Evolutionary conservation across 768 basidiomycete genomes (phyloP).

Genomic region (Lentinula detonsa): DNA sequence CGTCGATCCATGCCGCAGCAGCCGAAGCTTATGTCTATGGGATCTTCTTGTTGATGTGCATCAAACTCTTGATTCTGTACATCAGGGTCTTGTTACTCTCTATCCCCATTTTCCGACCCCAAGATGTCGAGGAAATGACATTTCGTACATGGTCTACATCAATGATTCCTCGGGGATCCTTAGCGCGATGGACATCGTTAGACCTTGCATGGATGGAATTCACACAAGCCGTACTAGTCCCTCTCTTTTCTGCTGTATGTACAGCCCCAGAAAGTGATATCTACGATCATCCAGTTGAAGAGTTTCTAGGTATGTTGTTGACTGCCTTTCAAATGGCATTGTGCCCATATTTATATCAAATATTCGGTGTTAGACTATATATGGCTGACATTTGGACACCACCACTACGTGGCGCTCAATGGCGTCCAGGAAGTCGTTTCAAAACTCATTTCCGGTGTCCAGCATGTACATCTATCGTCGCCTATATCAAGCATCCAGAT

Average conservation of each 20-base stretch:
- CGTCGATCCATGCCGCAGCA: slow-evolving; percentile 10
- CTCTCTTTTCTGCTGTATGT: slow-evolving; percentile 69
- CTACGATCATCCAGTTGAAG: slow-evolving; percentile 51
- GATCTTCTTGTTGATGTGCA: slow-evolving; percentile 35
- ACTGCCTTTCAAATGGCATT: neutral
- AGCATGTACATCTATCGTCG: slow-evolving; percentile 49
- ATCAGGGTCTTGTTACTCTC: slow-evolving; percentile 35
- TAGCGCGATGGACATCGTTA: slow-evolving; percentile 37
- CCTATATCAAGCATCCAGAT: slow-evolving; percentile 40
- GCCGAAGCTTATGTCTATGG: slow-evolving; percentile 22
- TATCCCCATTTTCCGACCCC: slow-evolving; percentile 33
- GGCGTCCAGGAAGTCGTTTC: slow-evolving; percentile 57
- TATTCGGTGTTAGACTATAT: slow-evolving; percentile 50
- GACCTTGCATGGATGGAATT: slow-evolving; percentile 51
- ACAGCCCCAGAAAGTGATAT: slow-evolving; percentile 56
- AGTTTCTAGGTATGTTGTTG: slow-evolving; percentile 50
- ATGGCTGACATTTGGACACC: slow-evolving; percentile 58
- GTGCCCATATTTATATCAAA: neutral
- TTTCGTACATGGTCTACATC: slow-evolving; percentile 44
- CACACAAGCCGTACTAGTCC: slow-evolving; percentile 46
- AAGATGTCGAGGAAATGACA: slow-evolving; percentile 25
- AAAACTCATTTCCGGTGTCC: slow-evolving; percentile 37
- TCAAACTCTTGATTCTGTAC: slow-evolving; percentile 41
- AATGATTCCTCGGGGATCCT: slow-evolving; percentile 31
- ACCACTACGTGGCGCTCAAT: slow-evolving; percentile 59